Percentiles rank a stretch among this genome's conserved stretches.
phyloP scores from a whole-genome alignment of 2,329 filamentous ascomycete genomes.

The Hansfordia pulvinata region DNA sequence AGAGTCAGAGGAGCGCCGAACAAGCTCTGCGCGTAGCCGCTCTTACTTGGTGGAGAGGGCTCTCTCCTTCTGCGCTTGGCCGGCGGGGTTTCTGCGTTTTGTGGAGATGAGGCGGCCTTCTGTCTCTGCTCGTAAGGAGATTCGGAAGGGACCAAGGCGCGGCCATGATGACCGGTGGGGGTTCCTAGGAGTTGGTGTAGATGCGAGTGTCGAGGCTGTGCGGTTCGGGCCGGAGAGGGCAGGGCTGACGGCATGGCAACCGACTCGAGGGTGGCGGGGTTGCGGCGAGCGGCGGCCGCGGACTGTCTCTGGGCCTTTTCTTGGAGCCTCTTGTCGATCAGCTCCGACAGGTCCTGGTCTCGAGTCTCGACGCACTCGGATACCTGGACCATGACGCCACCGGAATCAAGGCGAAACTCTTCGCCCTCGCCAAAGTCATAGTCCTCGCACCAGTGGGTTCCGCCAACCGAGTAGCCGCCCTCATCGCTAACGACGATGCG shows the following conservation, averaged over 20 bases:
- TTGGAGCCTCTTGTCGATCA: slow-evolving; percentile 57
- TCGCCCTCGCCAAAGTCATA: slow-evolving; percentile 66
- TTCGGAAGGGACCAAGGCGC: slow-evolving; percentile 38
- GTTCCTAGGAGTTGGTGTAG: slow-evolving; percentile 51
- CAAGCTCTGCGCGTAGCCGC: slow-evolving; percentile 34
- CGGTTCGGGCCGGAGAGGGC: too few relatives aligned
- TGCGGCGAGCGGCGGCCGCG: slow-evolving; percentile 24
- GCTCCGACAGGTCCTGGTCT: slow-evolving; percentile 63
- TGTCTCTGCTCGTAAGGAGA: slow-evolving; percentile 54
- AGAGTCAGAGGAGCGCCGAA: slow-evolving; percentile 32
- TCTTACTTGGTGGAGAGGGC: slow-evolving; percentile 25
- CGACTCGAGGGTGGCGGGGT: slow-evolving; percentile 14
- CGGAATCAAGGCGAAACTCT: slow-evolving; percentile 65
- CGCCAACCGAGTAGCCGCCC: slow-evolving; percentile 66
- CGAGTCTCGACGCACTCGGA: slow-evolving; percentile 58
- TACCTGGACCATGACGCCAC: slow-evolving; percentile 67
- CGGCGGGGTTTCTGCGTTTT: slow-evolving; percentile 13
- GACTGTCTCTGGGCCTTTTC: slow-evolving; percentile 36
- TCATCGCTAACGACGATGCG: slow-evolving; percentile 85
- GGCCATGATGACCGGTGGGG: slow-evolving; percentile 48
- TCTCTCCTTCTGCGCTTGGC: slow-evolving; percentile 27
- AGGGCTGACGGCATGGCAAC: slow-evolving; percentile 7
- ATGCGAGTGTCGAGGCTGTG: slow-evolving; percentile 26
- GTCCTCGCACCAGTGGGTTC: slow-evolving; percentile 65
- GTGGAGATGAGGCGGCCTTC: slow-evolving; percentile 13